phyloP scores from a whole-genome alignment of 169 alveolate species.

The Plasmodium inui region DNA sequence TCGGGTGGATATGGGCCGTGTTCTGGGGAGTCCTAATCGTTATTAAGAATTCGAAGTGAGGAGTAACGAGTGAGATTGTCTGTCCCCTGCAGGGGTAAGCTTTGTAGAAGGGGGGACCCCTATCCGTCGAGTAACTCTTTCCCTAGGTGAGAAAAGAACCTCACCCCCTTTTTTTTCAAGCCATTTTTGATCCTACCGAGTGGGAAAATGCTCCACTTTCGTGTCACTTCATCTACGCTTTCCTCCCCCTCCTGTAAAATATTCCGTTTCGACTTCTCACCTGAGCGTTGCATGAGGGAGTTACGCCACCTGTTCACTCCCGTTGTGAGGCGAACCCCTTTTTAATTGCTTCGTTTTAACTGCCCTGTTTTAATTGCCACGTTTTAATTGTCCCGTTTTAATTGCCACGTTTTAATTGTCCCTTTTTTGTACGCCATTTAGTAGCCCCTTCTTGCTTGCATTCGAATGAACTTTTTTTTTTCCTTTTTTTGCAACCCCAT shows the following conservation, averaged over 20 bases:
- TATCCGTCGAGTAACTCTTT: no score
- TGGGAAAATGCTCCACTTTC: neutral
- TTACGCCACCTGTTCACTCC: neutral
- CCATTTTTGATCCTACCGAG: neutral
- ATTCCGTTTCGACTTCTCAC: neutral
- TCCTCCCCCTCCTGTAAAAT: neutral
- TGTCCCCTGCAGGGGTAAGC: neutral
- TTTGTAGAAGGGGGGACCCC: neutral
- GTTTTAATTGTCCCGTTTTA: neutral
- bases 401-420: neutral
- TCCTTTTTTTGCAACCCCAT: neutral
- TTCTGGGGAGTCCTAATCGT: constrained; percentile 88
- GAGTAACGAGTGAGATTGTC: neutral
- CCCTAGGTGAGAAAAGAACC: no score
- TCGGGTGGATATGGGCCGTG: constrained; percentile 90
- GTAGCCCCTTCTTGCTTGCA: neutral
- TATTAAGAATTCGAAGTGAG: constrained; percentile 45
- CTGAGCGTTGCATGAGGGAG: neutral
- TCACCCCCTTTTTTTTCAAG: neutral
- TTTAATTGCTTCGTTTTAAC: neutral
- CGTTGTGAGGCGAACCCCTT: neutral
- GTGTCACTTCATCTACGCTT: neutral
- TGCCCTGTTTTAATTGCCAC: neutral
- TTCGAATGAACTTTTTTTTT: neutral
- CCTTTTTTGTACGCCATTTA: neutral